Percentiles rank a stretch among this genome's conserved stretches.
Evolutionary conservation across 495 filamentous ascomycete genomes (phyloP).

Genomic region (Tuber brumale): DNA sequence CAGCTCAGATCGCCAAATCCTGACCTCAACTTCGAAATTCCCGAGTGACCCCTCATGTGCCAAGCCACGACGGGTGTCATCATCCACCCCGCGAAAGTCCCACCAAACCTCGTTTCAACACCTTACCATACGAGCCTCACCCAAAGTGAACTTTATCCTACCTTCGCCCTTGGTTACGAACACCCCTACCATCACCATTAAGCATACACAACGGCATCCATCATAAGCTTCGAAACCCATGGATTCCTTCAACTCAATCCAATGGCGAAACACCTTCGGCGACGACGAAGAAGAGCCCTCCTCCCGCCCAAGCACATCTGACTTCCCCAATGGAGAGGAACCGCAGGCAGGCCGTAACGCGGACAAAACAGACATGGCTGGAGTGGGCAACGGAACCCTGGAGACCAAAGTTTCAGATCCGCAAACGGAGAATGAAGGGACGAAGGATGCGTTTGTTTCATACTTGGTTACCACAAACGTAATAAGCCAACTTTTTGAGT

Average conservation of each 20-base stretch:
- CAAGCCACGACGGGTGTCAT: neutral
- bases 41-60: neutral
- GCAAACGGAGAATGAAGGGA: slow-evolving; percentile 91
- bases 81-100: neutral
- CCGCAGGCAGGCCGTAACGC: slow-evolving; percentile 53
- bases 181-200: neutral
- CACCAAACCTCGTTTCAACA: neutral
- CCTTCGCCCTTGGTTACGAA: neutral
- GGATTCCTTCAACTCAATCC: slow-evolving; percentile 34
- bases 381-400: slow-evolving; percentile 68
- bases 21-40: neutral
- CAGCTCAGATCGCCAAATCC: neutral
- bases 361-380: slow-evolving; percentile 57
- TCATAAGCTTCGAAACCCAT: slow-evolving; percentile 5
- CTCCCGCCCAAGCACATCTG: slow-evolving; percentile 18
- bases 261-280: slow-evolving; percentile 22
- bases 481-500: slow-evolving; percentile 39
- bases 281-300: slow-evolving; percentile 36
- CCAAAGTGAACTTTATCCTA: neutral
- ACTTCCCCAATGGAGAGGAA: slow-evolving; percentile 34
- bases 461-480: slow-evolving; percentile 90
- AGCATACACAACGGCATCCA: neutral
- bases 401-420: slow-evolving; percentile 77
- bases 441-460: slow-evolving; percentile 92
- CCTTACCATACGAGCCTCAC: neutral